phyloP scores from a whole-genome alignment of 768 basidiomycete species.

The Russula griseocarnosa region DNA sequence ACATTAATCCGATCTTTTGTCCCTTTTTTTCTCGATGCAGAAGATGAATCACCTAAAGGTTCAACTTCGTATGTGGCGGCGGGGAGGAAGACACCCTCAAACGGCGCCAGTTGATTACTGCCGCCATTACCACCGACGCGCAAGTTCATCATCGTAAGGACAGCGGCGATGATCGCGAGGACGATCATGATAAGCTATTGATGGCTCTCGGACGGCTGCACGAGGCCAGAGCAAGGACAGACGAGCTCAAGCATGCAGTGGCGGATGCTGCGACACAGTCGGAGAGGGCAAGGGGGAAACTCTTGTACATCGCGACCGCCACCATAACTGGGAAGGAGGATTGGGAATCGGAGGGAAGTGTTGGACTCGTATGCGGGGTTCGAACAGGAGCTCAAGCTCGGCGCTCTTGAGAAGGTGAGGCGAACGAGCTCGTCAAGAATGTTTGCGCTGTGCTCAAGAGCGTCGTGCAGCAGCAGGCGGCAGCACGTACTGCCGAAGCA shows the following conservation, averaged over 20 bases:
- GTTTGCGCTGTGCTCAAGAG: constrained; percentile 18
- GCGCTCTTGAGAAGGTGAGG: constrained; percentile 17
- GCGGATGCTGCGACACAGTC: constrained; percentile 16
- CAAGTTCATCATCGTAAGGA: not conserved
- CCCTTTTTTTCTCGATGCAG: not conserved
- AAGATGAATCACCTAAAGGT: not conserved
- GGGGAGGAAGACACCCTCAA: not conserved
- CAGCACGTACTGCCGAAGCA: constrained; percentile 4
- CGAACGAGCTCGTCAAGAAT: constrained; percentile 17
- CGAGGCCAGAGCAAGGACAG: constrained; percentile 16
- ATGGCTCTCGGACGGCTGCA: constrained; percentile 13
- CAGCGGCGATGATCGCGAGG: not conserved
- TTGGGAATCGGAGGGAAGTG: not conserved
- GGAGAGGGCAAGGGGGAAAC: constrained; percentile 17
- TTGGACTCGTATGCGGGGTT: constrained; percentile 1
- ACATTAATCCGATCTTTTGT: not conserved
- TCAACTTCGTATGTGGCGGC: not conserved
- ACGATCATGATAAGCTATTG: constrained; percentile 1
- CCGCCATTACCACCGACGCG: not conserved
- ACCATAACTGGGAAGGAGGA: not conserved
- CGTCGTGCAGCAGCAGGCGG: constrained; percentile 10
- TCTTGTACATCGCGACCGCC: constrained; percentile 6
- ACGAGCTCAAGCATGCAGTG: constrained; percentile 20
- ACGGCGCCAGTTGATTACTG: not conserved
- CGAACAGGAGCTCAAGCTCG: constrained; percentile 12